Conservation (phyloP, 805 yeast species). For the Starmerella vitae region DNA sequence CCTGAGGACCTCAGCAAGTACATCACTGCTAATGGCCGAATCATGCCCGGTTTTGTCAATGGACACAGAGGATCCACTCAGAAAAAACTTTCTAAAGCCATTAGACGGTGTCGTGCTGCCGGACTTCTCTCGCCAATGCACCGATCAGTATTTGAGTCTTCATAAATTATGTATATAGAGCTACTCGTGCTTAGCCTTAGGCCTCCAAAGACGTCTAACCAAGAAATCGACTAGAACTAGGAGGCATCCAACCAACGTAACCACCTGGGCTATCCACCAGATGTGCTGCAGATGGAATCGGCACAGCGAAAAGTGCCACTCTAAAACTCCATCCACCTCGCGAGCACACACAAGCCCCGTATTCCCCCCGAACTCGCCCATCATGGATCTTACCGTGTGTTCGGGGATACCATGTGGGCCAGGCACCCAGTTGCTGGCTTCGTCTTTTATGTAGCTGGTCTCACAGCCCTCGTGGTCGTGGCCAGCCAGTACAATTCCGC, state of each 20-base stretch:
- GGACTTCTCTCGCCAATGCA: constrained; percentile 72
- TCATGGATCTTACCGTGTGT: constrained; percentile 78
- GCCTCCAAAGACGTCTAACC: background rate
- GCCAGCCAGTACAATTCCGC: constrained; percentile 76
- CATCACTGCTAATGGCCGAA: constrained; percentile 59
- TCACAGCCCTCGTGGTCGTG: constrained; percentile 96
- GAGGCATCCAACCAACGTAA: constrained; percentile 27
- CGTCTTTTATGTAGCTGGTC: constrained; percentile 35
- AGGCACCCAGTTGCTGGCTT: constrained; percentile 15
- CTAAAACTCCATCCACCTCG: constrained; percentile 38
- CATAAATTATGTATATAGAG: background rate
- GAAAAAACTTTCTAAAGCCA: constrained; percentile 56
- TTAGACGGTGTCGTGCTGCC: constrained; percentile 64
- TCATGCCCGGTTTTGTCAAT: constrained; percentile 56
- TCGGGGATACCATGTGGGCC: constrained; percentile 31
- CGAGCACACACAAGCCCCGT: constrained; percentile 74
- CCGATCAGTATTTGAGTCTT: constrained; percentile 16
- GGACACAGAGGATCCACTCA: constrained; percentile 58
- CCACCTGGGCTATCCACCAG: constrained; percentile 83
- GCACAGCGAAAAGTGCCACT: constrained; percentile 58
- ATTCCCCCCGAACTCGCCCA: constrained; percentile 92
- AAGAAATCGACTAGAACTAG: constrained; percentile 1
- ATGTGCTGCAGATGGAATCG: constrained; percentile 77
- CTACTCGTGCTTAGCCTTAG: background rate
- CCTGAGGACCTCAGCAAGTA: constrained; percentile 57